A percentile compares a stretch with the other conserved stretches of the same genome.
Conservation (phyloP, 2,329 filamentous ascomycete species). For the Rhexocercosporidium sp. region DNA sequence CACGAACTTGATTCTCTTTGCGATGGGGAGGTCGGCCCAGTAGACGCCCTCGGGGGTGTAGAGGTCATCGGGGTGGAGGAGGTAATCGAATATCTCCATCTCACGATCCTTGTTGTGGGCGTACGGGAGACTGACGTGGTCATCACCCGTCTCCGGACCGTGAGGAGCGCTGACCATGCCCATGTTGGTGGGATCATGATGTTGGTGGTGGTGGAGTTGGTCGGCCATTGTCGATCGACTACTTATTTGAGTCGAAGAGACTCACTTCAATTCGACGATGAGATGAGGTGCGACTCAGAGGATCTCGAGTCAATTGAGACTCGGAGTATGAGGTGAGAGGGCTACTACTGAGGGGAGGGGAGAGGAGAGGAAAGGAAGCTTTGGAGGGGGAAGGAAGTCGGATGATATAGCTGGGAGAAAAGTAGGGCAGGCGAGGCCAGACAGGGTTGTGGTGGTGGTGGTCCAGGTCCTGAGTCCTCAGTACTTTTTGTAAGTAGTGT, state of each 20-base stretch:
- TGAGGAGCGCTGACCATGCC: slow-evolving; percentile 39
- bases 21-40: slow-evolving; percentile 85
- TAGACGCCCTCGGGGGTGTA: slow-evolving; percentile 84
- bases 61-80: slow-evolving; percentile 87
- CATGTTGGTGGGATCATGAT: slow-evolving; percentile 37
- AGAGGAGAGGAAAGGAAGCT: background rate
- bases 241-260: background rate
- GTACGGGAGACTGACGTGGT: slow-evolving; percentile 32
- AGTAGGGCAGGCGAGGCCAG: background rate
- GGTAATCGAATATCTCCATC: slow-evolving; percentile 69
- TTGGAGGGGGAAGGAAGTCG: background rate
- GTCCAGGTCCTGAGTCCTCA: no score
- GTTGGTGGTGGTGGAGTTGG: slow-evolving; percentile 31
- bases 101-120: slow-evolving; percentile 46
- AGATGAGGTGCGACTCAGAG: background rate
- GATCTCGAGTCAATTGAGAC: slow-evolving; percentile 13
- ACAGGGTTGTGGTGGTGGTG: slow-evolving; percentile 7
- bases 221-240: slow-evolving; percentile 31
- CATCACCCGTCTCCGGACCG: slow-evolving; percentile 42
- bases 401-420: background rate
- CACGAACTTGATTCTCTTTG: slow-evolving; percentile 77
- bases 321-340: background rate
- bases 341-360: background rate
- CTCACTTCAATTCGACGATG: background rate
- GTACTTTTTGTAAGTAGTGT: no score